A percentile compares a stretch with the other conserved stretches of the same genome.
These are phyloP conservation scores for Hanseniaspora clermontiae DNA, from an alignment of 805 yeast species.

Conservation along the genomic window DNA sequence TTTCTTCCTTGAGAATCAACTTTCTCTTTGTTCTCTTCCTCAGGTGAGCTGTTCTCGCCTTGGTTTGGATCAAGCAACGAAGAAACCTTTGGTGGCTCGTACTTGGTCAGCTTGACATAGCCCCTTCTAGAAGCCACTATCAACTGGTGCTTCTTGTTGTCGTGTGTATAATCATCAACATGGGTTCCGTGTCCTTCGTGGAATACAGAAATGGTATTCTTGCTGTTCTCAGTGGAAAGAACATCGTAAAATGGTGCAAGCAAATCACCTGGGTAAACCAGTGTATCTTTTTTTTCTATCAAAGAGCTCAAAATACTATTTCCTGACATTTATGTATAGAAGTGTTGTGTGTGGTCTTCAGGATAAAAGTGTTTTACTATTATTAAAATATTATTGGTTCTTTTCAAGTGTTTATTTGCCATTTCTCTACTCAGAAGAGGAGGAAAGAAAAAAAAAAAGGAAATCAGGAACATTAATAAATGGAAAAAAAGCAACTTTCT, in stretches of 20 bases:
- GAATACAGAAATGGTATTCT: conserved; percentile 33
- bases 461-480: background rate
- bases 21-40: background rate
- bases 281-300: background rate
- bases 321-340: background rate
- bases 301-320: background rate
- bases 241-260: conserved; percentile 44
- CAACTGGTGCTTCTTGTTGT: conserved; percentile 30
- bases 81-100: conserved; percentile 17
- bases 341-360: background rate
- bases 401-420: too few relatives aligned
- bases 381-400: too few relatives aligned
- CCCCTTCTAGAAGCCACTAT: conserved; percentile 55
- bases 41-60: conserved; percentile 13
- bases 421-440: too few relatives aligned
- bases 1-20: conserved; percentile 11
- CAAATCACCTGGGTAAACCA: conserved; percentile 71
- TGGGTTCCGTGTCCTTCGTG: conserved; percentile 56
- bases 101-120: conserved; percentile 29
- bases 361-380: too few relatives aligned
- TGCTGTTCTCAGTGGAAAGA: background rate
- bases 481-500: background rate
- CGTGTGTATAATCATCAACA: conserved; percentile 33
- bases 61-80: conserved; percentile 9
- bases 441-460: background rate